These are phyloP conservation scores for Yamadazyma epiphylla DNA, from an alignment of 1,139 yeast genomes.

Conservation along the genomic window DNA sequence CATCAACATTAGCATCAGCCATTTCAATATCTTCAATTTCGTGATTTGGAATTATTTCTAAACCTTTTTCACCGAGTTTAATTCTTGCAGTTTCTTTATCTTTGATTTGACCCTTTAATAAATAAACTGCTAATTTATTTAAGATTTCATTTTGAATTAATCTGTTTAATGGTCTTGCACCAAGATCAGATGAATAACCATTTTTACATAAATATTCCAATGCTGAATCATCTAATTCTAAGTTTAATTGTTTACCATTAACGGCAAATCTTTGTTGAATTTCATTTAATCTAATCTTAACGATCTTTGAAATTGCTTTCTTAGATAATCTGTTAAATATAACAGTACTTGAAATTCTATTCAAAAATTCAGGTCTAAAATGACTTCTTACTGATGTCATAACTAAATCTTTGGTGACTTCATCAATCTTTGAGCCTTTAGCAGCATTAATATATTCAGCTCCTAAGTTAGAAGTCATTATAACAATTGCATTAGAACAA, in stretches of 20 bases:
- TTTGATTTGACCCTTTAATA: conserved; percentile 79
- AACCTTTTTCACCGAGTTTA: conserved; percentile 55
- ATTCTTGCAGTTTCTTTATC: conserved; percentile 84
- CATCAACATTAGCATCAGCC: conserved; percentile 51
- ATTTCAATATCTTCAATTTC: conserved; percentile 57
- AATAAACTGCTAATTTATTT: conserved; percentile 82
- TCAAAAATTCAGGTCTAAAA: conserved; percentile 95
- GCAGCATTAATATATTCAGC: conserved; percentile 82
- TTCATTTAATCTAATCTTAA: conserved; percentile 75
- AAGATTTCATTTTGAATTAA: conserved; percentile 84
- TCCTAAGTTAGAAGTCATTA: conserved; percentile 97
- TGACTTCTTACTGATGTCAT: conserved; percentile 84
- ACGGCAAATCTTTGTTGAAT: conserved; percentile 80
- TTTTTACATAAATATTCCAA: conserved; percentile 74
- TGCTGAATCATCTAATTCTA: conserved; percentile 70
- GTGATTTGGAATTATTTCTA: conserved; percentile 84
- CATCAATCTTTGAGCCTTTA: conserved; percentile 60
- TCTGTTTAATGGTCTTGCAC: conserved; percentile 97
- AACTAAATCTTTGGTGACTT: conserved; percentile 67
- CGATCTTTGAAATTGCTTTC: conserved; percentile 90
- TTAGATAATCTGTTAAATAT: conserved; percentile 89
- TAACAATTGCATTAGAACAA: conserved; percentile 86
- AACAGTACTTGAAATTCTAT: conserved; percentile 90
- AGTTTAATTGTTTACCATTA: conserved; percentile 72
- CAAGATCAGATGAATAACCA: conserved; percentile 91